These are phyloP conservation scores for Dryas octopetala DNA, from an alignment of 306 rosid species.

Conservation along the genomic window DNA sequence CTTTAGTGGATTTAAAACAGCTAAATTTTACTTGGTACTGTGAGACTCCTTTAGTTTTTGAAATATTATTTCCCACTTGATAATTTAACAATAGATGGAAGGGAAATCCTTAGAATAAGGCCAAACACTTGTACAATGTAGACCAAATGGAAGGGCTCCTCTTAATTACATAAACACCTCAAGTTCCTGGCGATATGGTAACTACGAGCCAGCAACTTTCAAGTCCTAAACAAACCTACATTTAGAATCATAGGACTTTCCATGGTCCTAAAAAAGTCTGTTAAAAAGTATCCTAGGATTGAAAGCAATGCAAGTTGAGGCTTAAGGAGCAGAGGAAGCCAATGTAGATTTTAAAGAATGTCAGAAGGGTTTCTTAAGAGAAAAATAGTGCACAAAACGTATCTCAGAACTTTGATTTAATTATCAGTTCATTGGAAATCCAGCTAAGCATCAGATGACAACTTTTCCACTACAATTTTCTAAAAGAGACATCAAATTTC, in stretches of 20 bases:
- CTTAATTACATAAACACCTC: background rate
- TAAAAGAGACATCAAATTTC: background rate
- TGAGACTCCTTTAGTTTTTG: background rate
- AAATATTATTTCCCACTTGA: background rate
- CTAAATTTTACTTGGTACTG: constrained; percentile 15
- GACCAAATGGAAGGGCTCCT: background rate
- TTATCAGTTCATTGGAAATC: background rate
- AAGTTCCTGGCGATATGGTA: background rate
- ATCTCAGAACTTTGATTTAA: background rate
- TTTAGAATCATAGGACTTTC: background rate
- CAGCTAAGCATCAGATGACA: background rate
- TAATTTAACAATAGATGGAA: background rate
- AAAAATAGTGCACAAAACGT: background rate
- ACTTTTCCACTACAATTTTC: background rate
- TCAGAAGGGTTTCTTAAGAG: background rate
- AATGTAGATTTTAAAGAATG: background rate
- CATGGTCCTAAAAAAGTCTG: background rate
- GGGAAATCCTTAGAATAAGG: background rate
- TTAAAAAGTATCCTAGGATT: background rate
- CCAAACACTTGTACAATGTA: background rate
- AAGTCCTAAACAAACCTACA: background rate
- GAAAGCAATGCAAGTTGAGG: constrained; percentile 1
- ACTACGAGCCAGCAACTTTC: background rate
- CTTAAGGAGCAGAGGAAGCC: background rate
- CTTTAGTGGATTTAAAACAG: constrained; percentile 23